Evolutionary conservation across 2,329 filamentous ascomycete genomes (phyloP), one percentile per base, ranked within the genome.

Genomic region (Penicillium thymicola): DNA sequence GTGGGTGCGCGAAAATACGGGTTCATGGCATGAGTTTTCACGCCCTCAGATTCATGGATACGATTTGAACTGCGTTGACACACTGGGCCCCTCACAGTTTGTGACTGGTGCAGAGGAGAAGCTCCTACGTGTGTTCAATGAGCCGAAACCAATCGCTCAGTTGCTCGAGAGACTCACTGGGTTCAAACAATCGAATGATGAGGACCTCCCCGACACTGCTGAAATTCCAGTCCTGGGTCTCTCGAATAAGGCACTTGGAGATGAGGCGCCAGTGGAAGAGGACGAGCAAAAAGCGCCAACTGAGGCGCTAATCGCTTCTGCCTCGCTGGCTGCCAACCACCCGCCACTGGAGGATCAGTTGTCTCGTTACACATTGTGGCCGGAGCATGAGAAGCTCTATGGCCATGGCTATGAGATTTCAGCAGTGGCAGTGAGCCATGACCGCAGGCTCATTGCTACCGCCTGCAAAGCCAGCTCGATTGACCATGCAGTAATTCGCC

Each of bases 321-420:
- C 65, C 30, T 60, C 68, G 23, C 58, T 92, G 8, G 82, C 87
- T 42, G 80, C 88, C 51, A 76, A 84, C 41, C 86, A 89, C 62
- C 92, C 94, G 11, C 93, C 94, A 0, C 82, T 91, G 36, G 94
- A 99, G 74, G 94, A 97, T 72, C 88, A 90, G 53, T 84, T 99
- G 2, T 89, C 92, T 25, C 86, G 92, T 9, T 87, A 95, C 72
- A 96, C 94, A 0, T 85, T 99, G 32, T 99, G 92, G 92, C 94
- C 94, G 3, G 94, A 99, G 71, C 85, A 85, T 7, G 94, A 99
- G 74, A 99, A 99, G 77, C 83, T 99, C 1, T 99, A 99, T 75
- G 94, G 94, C 2, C 94, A 99, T 75, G 94, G 94, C 30, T 97
- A 97, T 75, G 94, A 99, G 74, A 93, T 99, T 48, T 96, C 91